These are phyloP conservation scores for Pugionium cornutum DNA, from an alignment of 345 rosid genomes.

Conservation along the genomic window DNA sequence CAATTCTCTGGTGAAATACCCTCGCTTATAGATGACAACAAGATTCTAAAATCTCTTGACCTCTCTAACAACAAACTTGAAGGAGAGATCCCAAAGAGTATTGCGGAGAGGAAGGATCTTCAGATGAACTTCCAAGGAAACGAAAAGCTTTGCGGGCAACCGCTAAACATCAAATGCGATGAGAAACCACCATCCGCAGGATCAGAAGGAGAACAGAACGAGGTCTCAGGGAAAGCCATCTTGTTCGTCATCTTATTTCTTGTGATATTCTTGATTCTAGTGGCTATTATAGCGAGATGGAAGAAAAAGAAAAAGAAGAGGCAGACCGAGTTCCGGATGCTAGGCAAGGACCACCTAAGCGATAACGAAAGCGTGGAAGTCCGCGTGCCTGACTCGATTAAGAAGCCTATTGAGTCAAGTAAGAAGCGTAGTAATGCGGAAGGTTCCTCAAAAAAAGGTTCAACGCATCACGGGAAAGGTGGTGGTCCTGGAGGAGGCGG, in stretches of 20 bases:
- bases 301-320: slow-evolving; percentile 29
- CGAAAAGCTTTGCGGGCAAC: slow-evolving; percentile 58
- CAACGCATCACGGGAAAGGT: slow-evolving; percentile 37
- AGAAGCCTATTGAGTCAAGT: slow-evolving; percentile 36
- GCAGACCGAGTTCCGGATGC: slow-evolving; percentile 50
- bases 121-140: slow-evolving; percentile 49
- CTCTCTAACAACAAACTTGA: slow-evolving; percentile 60
- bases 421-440: slow-evolving; percentile 32
- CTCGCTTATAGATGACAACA: slow-evolving; percentile 35
- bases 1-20: slow-evolving; percentile 73
- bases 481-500: slow-evolving; percentile 37
- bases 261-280: slow-evolving; percentile 37
- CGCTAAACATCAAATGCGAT: slow-evolving; percentile 35
- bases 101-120: slow-evolving; percentile 41
- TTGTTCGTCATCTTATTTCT: slow-evolving; percentile 29
- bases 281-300: slow-evolving; percentile 27
- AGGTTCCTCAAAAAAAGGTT: slow-evolving; percentile 39
- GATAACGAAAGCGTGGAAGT: slow-evolving; percentile 45
- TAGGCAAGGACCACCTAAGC: slow-evolving; percentile 51
- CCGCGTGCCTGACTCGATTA: slow-evolving; percentile 41
- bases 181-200: background rate
- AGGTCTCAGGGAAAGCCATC: slow-evolving; percentile 16
- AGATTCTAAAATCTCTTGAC: slow-evolving; percentile 43
- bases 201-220: background rate
- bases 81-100: slow-evolving; percentile 61